Percentiles rank a stretch among this genome's conserved stretches.
These are phyloP conservation scores for Clathrus columnatus DNA, from an alignment of 768 basidiomycete genomes.

Conservation along the genomic window DNA sequence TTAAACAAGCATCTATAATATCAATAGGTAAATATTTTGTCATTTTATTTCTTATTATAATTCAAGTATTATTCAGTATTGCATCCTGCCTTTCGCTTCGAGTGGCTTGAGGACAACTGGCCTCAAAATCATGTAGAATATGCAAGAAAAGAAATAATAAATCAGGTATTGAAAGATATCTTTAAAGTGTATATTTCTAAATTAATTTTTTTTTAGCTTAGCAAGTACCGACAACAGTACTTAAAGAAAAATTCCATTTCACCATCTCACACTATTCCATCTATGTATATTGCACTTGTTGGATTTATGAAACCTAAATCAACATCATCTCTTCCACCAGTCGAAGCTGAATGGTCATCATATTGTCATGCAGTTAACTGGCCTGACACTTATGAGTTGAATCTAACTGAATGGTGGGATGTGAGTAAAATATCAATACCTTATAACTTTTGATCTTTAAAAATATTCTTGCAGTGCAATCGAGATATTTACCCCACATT, in stretches of 20 bases:
- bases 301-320: too few species aligned
- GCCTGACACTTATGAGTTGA: background rate
- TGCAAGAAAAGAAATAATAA: background rate
- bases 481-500: conserved; percentile 8
- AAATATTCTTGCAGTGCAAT: background rate
- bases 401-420: background rate
- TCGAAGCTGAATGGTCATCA: background rate
- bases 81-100: background rate
- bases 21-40: background rate
- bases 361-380: background rate
- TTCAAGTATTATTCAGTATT: background rate
- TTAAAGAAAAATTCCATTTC: too few species aligned
- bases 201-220: too few species aligned
- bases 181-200: too few species aligned
- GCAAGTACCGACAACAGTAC: too few species aligned
- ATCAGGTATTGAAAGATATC: background rate
- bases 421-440: background rate
- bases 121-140: background rate
- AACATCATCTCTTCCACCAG: background rate
- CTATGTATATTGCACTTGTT: too few species aligned
- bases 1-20: background rate
- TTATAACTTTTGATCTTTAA: background rate
- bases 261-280: too few species aligned
- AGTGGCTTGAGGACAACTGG: background rate
- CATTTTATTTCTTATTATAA: background rate